Conservation (phyloP, 2,329 filamentous ascomycete species). For the Coniochaeta sp. region DNA sequence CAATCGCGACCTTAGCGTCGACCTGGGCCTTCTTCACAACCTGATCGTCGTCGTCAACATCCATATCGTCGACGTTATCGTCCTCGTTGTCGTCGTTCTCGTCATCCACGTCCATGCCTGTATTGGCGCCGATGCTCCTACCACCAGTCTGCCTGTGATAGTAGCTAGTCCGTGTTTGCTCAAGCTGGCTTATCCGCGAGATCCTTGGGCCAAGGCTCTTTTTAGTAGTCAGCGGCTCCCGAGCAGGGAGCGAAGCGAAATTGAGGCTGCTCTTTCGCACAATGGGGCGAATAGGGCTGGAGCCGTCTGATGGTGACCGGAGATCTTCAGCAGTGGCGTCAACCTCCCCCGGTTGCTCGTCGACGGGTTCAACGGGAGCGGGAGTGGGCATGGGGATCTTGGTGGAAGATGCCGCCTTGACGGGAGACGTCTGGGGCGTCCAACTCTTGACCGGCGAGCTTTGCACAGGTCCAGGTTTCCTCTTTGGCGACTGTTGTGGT, state of each 20-base stretch:
- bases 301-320: constrained; percentile 63
- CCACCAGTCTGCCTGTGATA: constrained; percentile 67
- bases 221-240: constrained; percentile 78
- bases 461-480: constrained; percentile 13
- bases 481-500: constrained; percentile 2
- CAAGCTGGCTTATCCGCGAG: constrained; percentile 73
- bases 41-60: constrained; percentile 37
- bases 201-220: constrained; percentile 71
- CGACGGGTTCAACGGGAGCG: constrained; percentile 4
- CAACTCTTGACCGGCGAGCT: constrained; percentile 15
- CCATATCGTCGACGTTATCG: constrained; percentile 45
- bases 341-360: constrained; percentile 5
- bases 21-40: constrained; percentile 30
- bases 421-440: constrained; percentile 18
- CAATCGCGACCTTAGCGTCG: constrained; percentile 39
- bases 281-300: constrained; percentile 67
- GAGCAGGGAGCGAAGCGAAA: constrained; percentile 85
- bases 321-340: constrained; percentile 12
- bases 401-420: constrained; percentile 15
- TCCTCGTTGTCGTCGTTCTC: constrained; percentile 37
- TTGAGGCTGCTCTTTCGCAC: constrained; percentile 92
- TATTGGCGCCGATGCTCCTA: constrained; percentile 55
- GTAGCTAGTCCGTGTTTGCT: constrained; percentile 65
- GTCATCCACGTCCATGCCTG: constrained; percentile 24
- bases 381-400: constrained; percentile 4